Evolutionary conservation across 331 rosid species (phyloP).

Genomic region (Arachis monticola): DNA sequence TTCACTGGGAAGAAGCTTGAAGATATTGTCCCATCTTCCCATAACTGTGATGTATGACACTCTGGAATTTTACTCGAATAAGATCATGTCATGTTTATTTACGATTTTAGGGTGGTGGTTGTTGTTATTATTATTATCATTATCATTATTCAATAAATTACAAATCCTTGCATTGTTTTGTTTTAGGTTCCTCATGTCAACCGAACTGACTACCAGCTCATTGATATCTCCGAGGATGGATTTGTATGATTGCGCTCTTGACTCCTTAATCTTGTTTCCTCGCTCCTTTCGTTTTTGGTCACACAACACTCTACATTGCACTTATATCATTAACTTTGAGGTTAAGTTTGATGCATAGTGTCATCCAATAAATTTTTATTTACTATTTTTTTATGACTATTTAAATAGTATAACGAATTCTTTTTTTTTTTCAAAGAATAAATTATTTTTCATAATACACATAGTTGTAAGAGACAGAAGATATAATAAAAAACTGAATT

Average conservation of each 20-base stretch:
- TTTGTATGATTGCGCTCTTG: constrained; percentile 58
- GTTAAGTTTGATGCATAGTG: background rate
- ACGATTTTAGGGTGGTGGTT: background rate
- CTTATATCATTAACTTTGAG: background rate
- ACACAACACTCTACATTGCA: background rate
- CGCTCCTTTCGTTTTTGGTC: background rate
- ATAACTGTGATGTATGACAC: constrained; percentile 82
- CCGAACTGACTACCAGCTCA: constrained; percentile 93
- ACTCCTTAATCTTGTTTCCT: background rate
- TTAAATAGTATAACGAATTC: background rate
- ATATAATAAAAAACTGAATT: too few species aligned
- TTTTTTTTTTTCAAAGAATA: too few species aligned
- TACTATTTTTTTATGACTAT: too few species aligned
- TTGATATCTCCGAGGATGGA: constrained; percentile 98
- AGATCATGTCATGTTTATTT: background rate
- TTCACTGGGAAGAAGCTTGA: constrained; percentile 92
- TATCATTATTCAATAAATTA: background rate
- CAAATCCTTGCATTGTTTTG: background rate
- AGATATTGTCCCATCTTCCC: constrained; percentile 98
- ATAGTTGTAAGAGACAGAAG: too few species aligned
- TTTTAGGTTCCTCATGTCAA: constrained; percentile 93
- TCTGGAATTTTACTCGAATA: background rate
- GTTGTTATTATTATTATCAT: too few species aligned
- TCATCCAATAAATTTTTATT: too few species aligned
- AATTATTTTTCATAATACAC: too few species aligned